Percentiles rank a stretch among this genome's conserved stretches.
phyloP scores from a whole-genome alignment of 164 flowering plant genomes.

The Vitis riparia region DNA sequence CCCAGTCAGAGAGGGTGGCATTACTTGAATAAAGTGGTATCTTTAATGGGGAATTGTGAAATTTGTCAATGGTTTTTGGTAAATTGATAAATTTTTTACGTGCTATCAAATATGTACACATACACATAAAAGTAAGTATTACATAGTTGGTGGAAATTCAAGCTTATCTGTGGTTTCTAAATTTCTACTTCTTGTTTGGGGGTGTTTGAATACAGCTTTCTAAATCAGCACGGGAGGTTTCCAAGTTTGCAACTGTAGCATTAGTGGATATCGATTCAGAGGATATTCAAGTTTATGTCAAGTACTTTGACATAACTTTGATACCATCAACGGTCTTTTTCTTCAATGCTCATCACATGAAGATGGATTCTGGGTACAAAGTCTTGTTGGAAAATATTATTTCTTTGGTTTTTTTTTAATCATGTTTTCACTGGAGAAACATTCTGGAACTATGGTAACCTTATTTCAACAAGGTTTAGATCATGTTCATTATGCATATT shows the following conservation, averaged over 20 bases:
- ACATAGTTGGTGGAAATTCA: no score
- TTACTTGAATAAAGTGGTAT: no score
- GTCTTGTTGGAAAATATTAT: background rate
- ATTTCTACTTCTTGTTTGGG: no score
- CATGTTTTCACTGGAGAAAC: background rate
- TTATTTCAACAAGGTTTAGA: background rate
- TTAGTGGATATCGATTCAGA: constrained; percentile 81
- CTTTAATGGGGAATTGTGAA: no score
- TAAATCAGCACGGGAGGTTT: constrained; percentile 77
- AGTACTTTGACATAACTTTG: constrained; percentile 82
- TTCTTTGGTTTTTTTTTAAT: background rate
- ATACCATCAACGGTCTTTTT: constrained; percentile 86
- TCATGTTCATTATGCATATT: background rate
- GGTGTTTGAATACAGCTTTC: constrained; percentile 49
- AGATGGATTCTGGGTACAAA: constrained; percentile 94
- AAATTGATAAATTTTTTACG: no score
- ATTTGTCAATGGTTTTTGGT: no score
- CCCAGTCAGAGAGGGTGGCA: no score
- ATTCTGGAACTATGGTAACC: background rate
- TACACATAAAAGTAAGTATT: no score
- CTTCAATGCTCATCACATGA: constrained; percentile 99
- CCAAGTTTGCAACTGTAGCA: constrained; percentile 71
- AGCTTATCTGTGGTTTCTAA: no score
- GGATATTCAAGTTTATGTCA: constrained; percentile 82
- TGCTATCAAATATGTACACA: no score